Evolutionary conservation across 345 rosid genomes (phyloP).

Genomic region (Eucalyptus polybractea): DNA sequence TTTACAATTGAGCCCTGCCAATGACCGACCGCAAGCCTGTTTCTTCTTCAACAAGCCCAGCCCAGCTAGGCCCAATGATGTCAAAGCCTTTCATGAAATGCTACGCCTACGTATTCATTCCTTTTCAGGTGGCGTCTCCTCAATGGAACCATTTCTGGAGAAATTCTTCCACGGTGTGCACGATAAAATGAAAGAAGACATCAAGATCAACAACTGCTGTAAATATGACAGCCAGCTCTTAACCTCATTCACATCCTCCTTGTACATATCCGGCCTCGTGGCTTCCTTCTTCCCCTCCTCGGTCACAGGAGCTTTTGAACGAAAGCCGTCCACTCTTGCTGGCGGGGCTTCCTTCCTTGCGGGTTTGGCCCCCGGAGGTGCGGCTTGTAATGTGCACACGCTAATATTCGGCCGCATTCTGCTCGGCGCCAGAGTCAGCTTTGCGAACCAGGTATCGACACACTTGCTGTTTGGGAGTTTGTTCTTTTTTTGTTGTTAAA

Average conservation of each 20-base stretch:
- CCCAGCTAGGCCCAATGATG: not conserved
- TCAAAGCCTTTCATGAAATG: not conserved
- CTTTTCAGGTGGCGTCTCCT: not conserved
- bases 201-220: not conserved
- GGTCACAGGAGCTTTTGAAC: not conserved
- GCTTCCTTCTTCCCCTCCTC: not conserved
- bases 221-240: not conserved
- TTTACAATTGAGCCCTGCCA: not conserved
- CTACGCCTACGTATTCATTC: rapidly evolving
- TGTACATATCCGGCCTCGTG: not conserved
- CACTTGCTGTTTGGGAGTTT: not conserved
- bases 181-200: not conserved
- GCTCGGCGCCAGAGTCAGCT: not conserved
- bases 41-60: not conserved
- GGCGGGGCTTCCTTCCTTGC: not conserved
- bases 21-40: not conserved
- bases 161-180: not conserved
- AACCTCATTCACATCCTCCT: not conserved
- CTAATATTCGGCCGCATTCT: not conserved
- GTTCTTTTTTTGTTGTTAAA: not conserved
- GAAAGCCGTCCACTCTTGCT: not conserved
- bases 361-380: not conserved
- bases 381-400: not conserved
- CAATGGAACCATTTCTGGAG: not conserved
- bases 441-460: not conserved